Evolutionary conservation across 148 eudicot genomes (phyloP), one percentile per base, ranked within the genome.

Genomic region (Rhododendron ovatum): DNA sequence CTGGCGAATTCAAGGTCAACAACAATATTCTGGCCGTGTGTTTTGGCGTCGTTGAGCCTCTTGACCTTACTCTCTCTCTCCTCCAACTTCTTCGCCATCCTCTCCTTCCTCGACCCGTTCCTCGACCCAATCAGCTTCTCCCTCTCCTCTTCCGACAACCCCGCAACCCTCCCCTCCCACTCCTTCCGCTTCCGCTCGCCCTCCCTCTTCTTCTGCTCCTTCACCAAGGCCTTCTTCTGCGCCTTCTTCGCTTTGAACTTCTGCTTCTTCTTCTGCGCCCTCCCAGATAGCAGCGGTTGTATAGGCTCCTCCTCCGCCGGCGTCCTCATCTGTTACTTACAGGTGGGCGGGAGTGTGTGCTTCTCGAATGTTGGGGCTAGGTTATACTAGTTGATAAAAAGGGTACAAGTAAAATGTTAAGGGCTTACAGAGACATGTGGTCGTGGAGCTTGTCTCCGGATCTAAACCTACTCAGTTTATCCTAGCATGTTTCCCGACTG

Each of bases 1-100:
- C 94, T 80, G 1, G 92, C 78, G 48, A 96, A 95, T 48, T 96
- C 94, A 63, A 96, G 94, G 81, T 96, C 99, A 74, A 96, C 79
- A 17, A 96, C 94, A 43, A 96, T 84, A 55, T 92, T 95, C 87
- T 95, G 99, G 1, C 98, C 98, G 50, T 86, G 84, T 8, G 50
- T 35, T 78, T 89, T 93, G 8, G 93, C 98, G 39, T 80, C 61
- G 1, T 63, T 83, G 17, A 96, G 93, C 51, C 92, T 90, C 89
- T 93, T 87, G 4, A 90, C 50, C 88, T 96, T 95, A 53, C 82
- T 84, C 30, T 80, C 90, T 78, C 84, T 95, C 81, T 95, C 96
- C 82, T 90, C 91, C 13, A 86, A 67, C 84, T 90, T 84, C 82
- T 90, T 71, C 53, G 90, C 98, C 98, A 96, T 93, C 35, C 99